These are phyloP conservation scores for Aegilops speltoides DNA, from an alignment of 176 grass and related monocot genomes.

Conservation along the genomic window DNA sequence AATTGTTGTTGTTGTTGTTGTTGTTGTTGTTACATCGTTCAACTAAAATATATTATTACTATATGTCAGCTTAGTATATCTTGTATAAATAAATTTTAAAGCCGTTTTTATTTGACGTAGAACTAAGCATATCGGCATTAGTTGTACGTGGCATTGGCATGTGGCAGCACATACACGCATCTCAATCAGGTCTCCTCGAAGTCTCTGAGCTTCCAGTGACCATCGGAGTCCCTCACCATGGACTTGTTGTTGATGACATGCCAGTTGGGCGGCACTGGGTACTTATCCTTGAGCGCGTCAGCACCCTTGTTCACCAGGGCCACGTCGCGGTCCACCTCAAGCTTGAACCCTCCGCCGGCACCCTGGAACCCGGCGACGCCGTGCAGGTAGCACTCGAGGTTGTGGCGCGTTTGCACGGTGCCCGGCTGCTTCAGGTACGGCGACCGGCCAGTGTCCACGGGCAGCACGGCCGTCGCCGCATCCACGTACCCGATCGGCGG, in stretches of 20 bases:
- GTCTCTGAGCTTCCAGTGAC: slow-evolving; percentile 54
- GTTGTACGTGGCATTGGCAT: not conserved
- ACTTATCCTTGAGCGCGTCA: slow-evolving; percentile 55
- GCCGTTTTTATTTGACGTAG: not conserved
- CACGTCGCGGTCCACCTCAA: slow-evolving; percentile 73
- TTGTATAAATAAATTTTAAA: not conserved
- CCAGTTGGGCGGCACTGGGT: slow-evolving; percentile 57
- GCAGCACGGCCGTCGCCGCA: slow-evolving; percentile 48
- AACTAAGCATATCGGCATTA: not conserved
- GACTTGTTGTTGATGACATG: slow-evolving; percentile 51
- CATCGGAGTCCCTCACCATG: slow-evolving; percentile 53
- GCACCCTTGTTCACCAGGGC: slow-evolving; percentile 65
- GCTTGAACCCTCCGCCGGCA: slow-evolving; percentile 40
- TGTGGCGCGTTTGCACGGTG: slow-evolving; percentile 45
- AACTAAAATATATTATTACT: too few relatives aligned
- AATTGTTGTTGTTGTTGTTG: too few relatives aligned
- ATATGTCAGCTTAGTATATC: too few relatives aligned
- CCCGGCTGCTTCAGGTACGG: slow-evolving; percentile 57
- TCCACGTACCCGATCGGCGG: slow-evolving; percentile 57
- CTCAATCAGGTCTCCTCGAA: slow-evolving; percentile 34
- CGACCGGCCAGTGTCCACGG: slow-evolving; percentile 40
- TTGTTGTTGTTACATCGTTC: too few relatives aligned
- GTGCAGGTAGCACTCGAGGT: slow-evolving; percentile 84
- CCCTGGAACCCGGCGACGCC: slow-evolving; percentile 59
- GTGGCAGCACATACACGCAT: not conserved